A percentile compares a stretch with the other conserved stretches of the same genome.
These are phyloP conservation scores for Penicillium sp. DNA, from an alignment of 2,329 filamentous ascomycete species.

Conservation along the genomic window DNA sequence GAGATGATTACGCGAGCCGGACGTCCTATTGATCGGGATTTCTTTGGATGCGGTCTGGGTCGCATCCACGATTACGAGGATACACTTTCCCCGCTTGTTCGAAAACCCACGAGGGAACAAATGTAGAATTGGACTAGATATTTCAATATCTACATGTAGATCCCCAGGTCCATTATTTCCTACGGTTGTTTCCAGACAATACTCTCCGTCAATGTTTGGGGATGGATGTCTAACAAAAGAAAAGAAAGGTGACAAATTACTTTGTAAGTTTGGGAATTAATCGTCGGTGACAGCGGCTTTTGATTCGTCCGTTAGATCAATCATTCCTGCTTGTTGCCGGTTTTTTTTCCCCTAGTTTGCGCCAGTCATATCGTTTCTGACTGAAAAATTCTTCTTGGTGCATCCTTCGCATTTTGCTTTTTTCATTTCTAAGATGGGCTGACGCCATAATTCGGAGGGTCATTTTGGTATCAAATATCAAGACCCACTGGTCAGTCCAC, in stretches of 20 bases:
- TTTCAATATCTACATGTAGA: neutral
- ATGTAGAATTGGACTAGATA: constrained; percentile 16
- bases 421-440: constrained; percentile 3
- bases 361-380: constrained; percentile 17
- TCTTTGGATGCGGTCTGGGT: constrained; percentile 14
- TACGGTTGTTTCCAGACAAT: too few relatives aligned
- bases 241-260: constrained; percentile 14
- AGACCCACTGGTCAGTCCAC: too few relatives aligned
- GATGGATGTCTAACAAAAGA: constrained; percentile 11
- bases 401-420: neutral
- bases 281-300: constrained; percentile 2
- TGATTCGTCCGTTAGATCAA: constrained; percentile 18
- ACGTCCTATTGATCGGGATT: constrained; percentile 4
- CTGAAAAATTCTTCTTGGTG: neutral
- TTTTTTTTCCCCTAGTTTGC: constrained; percentile 11
- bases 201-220: neutral
- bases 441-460: constrained; percentile 5
- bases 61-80: constrained; percentile 11
- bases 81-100: neutral
- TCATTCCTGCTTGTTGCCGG: constrained; percentile 17
- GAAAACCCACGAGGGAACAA: constrained; percentile 16
- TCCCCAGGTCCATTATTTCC: too few relatives aligned
- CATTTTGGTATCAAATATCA: too few relatives aligned
- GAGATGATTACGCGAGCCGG: neutral
- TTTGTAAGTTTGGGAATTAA: constrained; percentile 11